Conservation (phyloP, 176 grass and related monocot genomes). For the Eragrostis nindensis region DNA sequence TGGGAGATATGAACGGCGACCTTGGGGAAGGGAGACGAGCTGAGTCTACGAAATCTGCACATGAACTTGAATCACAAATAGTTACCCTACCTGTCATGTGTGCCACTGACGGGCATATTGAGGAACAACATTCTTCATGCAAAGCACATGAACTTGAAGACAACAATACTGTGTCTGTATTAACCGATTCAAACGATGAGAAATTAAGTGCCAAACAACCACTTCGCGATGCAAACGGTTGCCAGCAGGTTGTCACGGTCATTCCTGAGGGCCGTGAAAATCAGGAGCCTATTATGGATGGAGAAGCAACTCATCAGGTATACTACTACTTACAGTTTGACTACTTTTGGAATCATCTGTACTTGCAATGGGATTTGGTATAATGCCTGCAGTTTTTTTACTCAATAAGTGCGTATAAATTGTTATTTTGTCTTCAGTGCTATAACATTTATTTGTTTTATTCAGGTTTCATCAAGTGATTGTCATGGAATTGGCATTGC, state of each 20-base stretch:
- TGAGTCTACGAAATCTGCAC: slow-evolving; percentile 33
- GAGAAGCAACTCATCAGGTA: slow-evolving; percentile 61
- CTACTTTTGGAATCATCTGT: not conserved
- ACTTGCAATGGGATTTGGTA: not conserved
- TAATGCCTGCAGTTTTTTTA: not conserved
- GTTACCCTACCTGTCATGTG: slow-evolving; percentile 35
- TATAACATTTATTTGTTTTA: slow-evolving; percentile 23
- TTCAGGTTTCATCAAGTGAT: slow-evolving; percentile 49
- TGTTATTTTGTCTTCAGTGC: not conserved
- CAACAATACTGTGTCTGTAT: not conserved
- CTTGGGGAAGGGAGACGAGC: slow-evolving; percentile 24
- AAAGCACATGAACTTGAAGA: slow-evolving; percentile 37
- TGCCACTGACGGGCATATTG: slow-evolving; percentile 23
- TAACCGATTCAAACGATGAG: slow-evolving; percentile 17
- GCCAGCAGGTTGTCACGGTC: slow-evolving; percentile 19
- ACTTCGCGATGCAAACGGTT: slow-evolving; percentile 23
- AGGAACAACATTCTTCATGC: slow-evolving; percentile 22
- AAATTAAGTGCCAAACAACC: slow-evolving; percentile 24
- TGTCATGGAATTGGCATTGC: too few relatives aligned
- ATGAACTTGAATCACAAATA: slow-evolving; percentile 33
- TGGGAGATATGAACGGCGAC: slow-evolving; percentile 27
- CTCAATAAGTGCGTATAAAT: slow-evolving; percentile 18
- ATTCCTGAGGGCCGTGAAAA: slow-evolving; percentile 46
- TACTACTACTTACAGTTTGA: not conserved
- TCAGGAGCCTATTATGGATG: slow-evolving; percentile 35